Evolutionary conservation across 495 filamentous ascomycete genomes (phyloP), one percentile per base, ranked within the genome.

Genomic region (Saxophila tyrrhenica): DNA sequence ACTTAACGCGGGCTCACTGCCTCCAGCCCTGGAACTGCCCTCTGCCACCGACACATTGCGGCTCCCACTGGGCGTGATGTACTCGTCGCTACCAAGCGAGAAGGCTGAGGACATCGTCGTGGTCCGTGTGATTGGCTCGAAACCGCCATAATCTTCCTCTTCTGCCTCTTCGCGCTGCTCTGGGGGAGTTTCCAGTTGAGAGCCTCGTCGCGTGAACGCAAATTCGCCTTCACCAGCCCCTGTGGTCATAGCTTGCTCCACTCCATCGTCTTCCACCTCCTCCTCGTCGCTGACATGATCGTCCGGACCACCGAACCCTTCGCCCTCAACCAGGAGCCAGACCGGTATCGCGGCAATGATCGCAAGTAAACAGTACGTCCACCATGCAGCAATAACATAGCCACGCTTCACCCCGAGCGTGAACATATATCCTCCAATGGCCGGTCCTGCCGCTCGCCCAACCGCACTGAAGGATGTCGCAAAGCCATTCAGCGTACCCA

Each of bases 401-500:
- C 85, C 85, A 13, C 70, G 66, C 59, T 82, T 77, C 0, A 89
- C 76, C 0, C 89, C 89, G 62, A 73, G 76, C 1, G 80, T 84
- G 62, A 70, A 65, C 5, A 60, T 46, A 13, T 25, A 24, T 8
- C 67, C 68, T 5, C 59, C 69, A 52, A 68, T 60, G 0, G 85
- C 84, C 3, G 91, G 91, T 0, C 91, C 91, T 13, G 74, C 62
- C 0, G 86, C 89, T 25, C 88, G 73, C 9, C 89, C 89, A 19
- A 95, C 62, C 0, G 86, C 87, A 57, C 81, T 83, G 25, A 89
- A 75, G 47, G 82, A 83, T 0, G 87, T 90, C 0, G 85, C 86
- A 50, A 95, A 80, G 0, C 91, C 91, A 64, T 97, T 97, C 48
- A 97, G 70, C 1, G 90, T 94, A 0, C 89, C 91, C 7, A 95